Base-by-base conservation (phyloP, 129 eudicot species). In the Daucus carota region DNA sequence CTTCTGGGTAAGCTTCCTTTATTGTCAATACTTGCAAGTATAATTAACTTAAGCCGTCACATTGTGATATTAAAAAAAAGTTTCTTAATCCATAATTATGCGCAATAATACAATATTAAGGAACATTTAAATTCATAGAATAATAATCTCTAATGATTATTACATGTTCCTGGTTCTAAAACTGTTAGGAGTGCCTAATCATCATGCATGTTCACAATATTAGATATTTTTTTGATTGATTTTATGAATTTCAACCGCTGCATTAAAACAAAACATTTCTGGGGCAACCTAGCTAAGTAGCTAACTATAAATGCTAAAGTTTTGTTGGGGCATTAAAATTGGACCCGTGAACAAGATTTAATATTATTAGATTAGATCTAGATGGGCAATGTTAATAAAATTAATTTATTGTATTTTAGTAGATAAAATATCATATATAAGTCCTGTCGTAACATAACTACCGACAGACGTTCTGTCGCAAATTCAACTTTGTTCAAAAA, bases 31-130 rank as follows among this genome's bases (percentile, higher is more conserved):
- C 44, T 18, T 34, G 9, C 0, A 3, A 28, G 26, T 45, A 18
- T 47, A 73, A 16, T 31, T 73, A 48, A 32, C 66, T 73, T 50
- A 33, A 73, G 77, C 68, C 77, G 77, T 52, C 77, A 32, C 20
- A n/a, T 9, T 3, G 29, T 36, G 16, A 48, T 47, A 13, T 18
- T 36, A 57, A 57, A n/a, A 1, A n/a, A 57, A 3, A n/a, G 31
- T 57, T 57, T 57, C 24, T 57, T 57, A 57, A 57, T 57, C 32
- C 32, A n/a, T 57, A 24, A n/a, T 57, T n/a, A 57, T n/a, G 32
- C 31, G 65, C 65, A 57, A 57, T 57, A 57, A 57, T 57, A 57
- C 28, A 13, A 15, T n/a, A 57, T 57, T 57, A 57, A 57, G 65
- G 65, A 57, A 57, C 65, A 57, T 24, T 31, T 10, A 9, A n/a